Conservation (phyloP, 495 filamentous ascomycete species). For the Aspergillus hancockii region DNA sequence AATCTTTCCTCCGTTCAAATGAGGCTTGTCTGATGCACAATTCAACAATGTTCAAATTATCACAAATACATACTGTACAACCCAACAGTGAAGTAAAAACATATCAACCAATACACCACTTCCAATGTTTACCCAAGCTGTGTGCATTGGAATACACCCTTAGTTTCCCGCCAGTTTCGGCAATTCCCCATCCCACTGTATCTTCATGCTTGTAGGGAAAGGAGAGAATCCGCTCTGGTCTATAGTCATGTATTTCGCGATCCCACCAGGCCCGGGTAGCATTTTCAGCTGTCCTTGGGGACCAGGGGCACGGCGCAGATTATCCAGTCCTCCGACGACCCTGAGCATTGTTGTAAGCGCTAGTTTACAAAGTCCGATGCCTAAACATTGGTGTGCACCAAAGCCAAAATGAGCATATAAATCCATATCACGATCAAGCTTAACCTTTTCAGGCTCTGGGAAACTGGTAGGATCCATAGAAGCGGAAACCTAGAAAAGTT, state of each 20-base stretch:
- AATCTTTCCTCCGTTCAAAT: too few species aligned
- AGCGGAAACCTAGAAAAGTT: constrained; percentile 41
- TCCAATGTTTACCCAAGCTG: not conserved
- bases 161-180: constrained; percentile 19
- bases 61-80: not conserved
- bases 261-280: constrained; percentile 54
- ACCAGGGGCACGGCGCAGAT: constrained; percentile 63
- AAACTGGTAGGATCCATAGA: constrained; percentile 59
- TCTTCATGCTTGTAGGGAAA: constrained; percentile 66
- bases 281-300: constrained; percentile 70
- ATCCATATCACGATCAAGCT: constrained; percentile 62
- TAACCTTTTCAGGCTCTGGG: constrained; percentile 65
- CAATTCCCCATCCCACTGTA: constrained; percentile 49
- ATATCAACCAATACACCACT: not conserved
- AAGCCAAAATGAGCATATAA: constrained; percentile 65
- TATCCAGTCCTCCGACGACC: constrained; percentile 51
- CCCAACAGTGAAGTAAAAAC: not conserved
- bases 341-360: constrained; percentile 65
- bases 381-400: constrained; percentile 61
- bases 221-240: constrained; percentile 69
- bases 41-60: not conserved
- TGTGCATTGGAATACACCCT: too few species aligned
- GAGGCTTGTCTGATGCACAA: too few species aligned
- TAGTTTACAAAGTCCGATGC: constrained; percentile 54
- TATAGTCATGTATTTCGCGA: constrained; percentile 67